These are phyloP conservation scores for Waltergamsia citrina DNA, from an alignment of 2,329 filamentous ascomycete species.

Conservation along the genomic window DNA sequence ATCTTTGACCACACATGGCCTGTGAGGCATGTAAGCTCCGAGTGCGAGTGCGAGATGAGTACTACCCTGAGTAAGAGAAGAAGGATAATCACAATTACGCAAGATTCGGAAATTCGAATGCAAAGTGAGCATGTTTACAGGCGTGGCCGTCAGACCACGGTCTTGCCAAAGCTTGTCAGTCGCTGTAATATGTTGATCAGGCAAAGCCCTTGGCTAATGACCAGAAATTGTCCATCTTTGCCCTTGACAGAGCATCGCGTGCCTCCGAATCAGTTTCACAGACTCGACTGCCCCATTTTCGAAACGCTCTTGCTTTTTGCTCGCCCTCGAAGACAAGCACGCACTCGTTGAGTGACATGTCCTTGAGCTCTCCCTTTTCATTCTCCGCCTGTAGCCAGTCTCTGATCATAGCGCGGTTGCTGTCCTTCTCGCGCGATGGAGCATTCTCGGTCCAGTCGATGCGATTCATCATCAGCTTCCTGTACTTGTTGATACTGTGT, in stretches of 20 bases:
- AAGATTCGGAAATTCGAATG: too few relatives aligned
- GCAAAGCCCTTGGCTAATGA: constrained; percentile 62
- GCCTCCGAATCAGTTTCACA: constrained; percentile 90
- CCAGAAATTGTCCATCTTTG: constrained; percentile 96
- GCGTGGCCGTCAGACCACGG: too few relatives aligned
- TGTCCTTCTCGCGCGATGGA: constrained; percentile 52
- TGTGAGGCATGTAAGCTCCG: too few relatives aligned
- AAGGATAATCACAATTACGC: too few relatives aligned
- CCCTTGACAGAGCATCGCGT: constrained; percentile 65
- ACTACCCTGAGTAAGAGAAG: too few relatives aligned
- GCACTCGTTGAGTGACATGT: constrained; percentile 75
- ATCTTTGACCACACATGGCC: too few relatives aligned
- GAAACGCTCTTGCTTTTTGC: constrained; percentile 68
- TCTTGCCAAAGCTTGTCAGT: too few relatives aligned
- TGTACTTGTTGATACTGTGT: constrained; percentile 75
- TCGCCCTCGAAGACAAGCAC: constrained; percentile 86
- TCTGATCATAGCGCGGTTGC: constrained; percentile 42
- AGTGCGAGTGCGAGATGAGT: too few relatives aligned
- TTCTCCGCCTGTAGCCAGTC: constrained; percentile 75
- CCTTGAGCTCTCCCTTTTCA: constrained; percentile 68
- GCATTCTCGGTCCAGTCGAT: constrained; percentile 93
- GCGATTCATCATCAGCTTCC: constrained; percentile 86
- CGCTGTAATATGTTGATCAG: neutral
- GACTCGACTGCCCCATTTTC: constrained; percentile 81
- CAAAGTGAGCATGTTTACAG: too few relatives aligned